Evolutionary conservation across 805 yeast species (phyloP).

Genomic region (Candida germanica): DNA sequence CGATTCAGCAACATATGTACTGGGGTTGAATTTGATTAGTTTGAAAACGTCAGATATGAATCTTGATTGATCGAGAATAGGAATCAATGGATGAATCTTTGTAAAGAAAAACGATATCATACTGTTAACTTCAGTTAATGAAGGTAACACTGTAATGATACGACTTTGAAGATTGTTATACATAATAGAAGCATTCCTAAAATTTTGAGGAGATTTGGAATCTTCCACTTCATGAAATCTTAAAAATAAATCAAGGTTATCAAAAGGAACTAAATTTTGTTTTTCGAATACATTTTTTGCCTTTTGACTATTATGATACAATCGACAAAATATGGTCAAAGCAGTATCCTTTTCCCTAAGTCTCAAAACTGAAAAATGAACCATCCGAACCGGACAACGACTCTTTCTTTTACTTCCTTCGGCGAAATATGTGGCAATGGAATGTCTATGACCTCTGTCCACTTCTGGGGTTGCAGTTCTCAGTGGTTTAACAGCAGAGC

Average conservation of each 20-base stretch:
- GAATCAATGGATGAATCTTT: constrained; percentile 43
- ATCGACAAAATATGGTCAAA: background rate
- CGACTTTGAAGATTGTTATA: background rate
- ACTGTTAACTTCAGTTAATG: constrained; percentile 50
- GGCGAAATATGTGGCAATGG: background rate
- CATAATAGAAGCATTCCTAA: background rate
- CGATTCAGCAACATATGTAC: constrained; percentile 18
- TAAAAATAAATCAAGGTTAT: constrained; percentile 2
- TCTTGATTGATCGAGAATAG: constrained; percentile 38
- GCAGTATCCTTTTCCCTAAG: background rate
- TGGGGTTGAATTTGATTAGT: constrained; percentile 21
- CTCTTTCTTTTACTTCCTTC: background rate
- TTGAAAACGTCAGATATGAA: constrained; percentile 18
- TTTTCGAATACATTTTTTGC: constrained; percentile 2
- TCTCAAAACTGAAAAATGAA: background rate
- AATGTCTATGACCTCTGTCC: background rate
- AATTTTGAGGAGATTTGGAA: background rate
- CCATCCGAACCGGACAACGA: background rate
- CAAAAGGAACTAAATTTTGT: constrained; percentile 1
- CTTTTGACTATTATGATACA: background rate
- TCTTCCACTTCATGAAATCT: constrained; percentile 2
- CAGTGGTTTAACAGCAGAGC: too few relatives aligned
- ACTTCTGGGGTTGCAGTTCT: background rate
- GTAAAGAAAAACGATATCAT: constrained; percentile 49
- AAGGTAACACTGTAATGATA: constrained; percentile 43